Evolutionary conservation across 1,139 yeast genomes (phyloP).

Genomic region (Zhuliangozyma blackwelliae): DNA sequence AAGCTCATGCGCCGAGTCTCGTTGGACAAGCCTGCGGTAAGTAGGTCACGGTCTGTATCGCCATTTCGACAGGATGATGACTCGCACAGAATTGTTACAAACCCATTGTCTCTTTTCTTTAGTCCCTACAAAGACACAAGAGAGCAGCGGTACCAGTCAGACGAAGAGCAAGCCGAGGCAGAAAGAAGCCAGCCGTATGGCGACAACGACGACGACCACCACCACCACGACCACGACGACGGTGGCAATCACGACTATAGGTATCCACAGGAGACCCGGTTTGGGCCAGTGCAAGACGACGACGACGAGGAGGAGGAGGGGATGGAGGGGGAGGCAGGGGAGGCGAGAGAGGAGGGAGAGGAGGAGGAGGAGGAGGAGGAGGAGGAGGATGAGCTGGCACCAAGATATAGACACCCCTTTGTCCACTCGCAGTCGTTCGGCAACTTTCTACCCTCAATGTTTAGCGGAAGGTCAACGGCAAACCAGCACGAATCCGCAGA

Average conservation of each 20-base stretch:
- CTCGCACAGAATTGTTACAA: conserved; percentile 21
- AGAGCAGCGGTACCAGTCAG: conserved; percentile 20
- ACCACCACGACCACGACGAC: background rate
- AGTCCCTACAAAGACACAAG: conserved; percentile 18
- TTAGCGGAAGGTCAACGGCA: conserved; percentile 10
- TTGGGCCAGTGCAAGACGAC: conserved; percentile 1
- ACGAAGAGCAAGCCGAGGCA: conserved; percentile 20
- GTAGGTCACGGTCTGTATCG: background rate
- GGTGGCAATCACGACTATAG: background rate
- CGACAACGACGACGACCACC: conserved; percentile 1
- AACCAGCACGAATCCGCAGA: conserved; percentile 2
- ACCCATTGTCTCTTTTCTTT: conserved; percentile 24
- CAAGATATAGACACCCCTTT: conserved; percentile 1
- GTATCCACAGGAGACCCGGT: background rate
- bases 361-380: too few species aligned
- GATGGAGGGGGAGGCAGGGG: too few species aligned
- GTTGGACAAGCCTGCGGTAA: conserved; percentile 1
- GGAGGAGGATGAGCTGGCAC: background rate
- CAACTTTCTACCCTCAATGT: conserved; percentile 13
- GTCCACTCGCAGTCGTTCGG: conserved; percentile 9
- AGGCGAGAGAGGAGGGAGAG: background rate
- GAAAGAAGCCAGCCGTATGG: conserved; percentile 4
- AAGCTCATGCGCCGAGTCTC: conserved; percentile 5
- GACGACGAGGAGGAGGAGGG: background rate
- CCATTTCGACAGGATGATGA: conserved; percentile 7